Conservation (phyloP, 2,329 filamentous ascomycete genomes). For the Meredithiella fracta region DNA sequence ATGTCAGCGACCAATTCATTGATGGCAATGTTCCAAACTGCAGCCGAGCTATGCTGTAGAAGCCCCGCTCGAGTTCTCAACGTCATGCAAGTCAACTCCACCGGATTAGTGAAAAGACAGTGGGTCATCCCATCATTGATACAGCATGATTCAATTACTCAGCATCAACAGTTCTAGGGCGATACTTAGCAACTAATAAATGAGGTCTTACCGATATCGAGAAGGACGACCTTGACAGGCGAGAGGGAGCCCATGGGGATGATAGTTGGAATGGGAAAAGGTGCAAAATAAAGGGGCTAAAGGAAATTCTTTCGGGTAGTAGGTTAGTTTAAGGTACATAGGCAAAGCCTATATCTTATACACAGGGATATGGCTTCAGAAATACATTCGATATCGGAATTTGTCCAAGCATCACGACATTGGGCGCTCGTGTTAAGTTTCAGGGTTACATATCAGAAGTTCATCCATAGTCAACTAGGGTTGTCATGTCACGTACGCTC, state of each 20-base stretch:
- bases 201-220: slow-evolving; percentile 39
- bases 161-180: too few relatives aligned
- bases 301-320: background rate
- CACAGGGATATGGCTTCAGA: too few relatives aligned
- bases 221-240: slow-evolving; percentile 31
- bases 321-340: background rate
- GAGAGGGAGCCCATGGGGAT: background rate
- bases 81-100: background rate
- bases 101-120: background rate
- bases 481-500: background rate
- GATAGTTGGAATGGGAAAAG: background rate
- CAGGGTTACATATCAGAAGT: slow-evolving; percentile 3
- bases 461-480: background rate
- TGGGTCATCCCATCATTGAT: background rate
- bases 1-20: background rate
- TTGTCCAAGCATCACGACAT: background rate
- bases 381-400: background rate
- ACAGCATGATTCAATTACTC: too few relatives aligned
- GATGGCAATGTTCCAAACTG: too few relatives aligned
- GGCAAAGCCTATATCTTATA: background rate
- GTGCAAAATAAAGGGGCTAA: background rate
- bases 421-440: background rate
- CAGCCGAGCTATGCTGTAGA: too few relatives aligned
- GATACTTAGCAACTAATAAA: background rate
- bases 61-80: background rate